Evolutionary conservation across 306 rosid genomes (phyloP).

Genomic region (Rosa chinensis): DNA sequence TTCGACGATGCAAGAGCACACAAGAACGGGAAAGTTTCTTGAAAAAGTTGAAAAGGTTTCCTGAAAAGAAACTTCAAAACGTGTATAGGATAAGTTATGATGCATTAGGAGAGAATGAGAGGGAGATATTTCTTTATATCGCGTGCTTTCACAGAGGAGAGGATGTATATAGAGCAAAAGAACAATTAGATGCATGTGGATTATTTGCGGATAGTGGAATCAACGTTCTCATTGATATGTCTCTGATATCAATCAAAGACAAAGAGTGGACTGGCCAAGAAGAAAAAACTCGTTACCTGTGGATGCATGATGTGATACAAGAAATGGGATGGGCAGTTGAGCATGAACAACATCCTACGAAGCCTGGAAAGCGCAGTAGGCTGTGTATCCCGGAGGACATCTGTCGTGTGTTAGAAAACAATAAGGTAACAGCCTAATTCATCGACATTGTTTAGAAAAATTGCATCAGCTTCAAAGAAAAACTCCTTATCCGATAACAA

Average conservation of each 20-base stretch:
- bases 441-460: too few species aligned
- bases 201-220: conserved; percentile 30
- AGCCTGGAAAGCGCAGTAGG: not conserved
- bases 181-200: conserved; percentile 20
- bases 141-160: conserved; percentile 42
- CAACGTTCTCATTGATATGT: conserved; percentile 30
- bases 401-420: conserved; percentile 22
- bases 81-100: conserved; percentile 17
- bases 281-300: not conserved
- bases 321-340: conserved; percentile 34
- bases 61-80: not conserved
- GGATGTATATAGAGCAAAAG: conserved; percentile 2
- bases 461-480: not conserved
- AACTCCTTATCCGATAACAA: not conserved
- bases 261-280: too few species aligned
- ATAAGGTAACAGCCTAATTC: not conserved
- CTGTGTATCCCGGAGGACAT: conserved; percentile 21
- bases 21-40: not conserved
- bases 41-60: not conserved
- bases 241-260: conserved; percentile 24
- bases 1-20: not conserved
- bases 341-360: not conserved
- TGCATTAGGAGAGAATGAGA: conserved; percentile 21
- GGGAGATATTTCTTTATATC: conserved; percentile 30
- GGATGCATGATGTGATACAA: conserved; percentile 40